phyloP scores from a whole-genome alignment of 331 rosid genomes.

The Spiraea crenata region DNA sequence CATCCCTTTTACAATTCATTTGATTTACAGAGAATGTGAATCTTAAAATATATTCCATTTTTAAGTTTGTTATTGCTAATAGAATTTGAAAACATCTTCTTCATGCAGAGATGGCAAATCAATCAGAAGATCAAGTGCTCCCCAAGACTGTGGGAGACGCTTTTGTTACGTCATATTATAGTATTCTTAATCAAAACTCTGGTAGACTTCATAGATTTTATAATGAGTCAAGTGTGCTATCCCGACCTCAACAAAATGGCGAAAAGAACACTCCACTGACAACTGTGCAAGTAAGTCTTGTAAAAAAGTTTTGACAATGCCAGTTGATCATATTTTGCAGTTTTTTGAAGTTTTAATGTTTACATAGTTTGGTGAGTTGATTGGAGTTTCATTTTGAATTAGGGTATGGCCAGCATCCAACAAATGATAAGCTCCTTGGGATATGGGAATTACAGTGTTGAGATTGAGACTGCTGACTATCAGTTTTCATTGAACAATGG shows the following conservation, averaged over 20 bases:
- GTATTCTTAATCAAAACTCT: constrained; percentile 37
- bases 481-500: constrained; percentile 62
- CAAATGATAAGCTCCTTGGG: constrained; percentile 42
- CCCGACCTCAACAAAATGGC: constrained; percentile 65
- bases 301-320: not conserved
- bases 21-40: not conserved
- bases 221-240: constrained; percentile 45
- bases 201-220: constrained; percentile 51
- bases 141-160: constrained; percentile 48
- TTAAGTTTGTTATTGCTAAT: no score
- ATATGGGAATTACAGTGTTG: constrained; percentile 37
- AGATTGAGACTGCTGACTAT: constrained; percentile 66
- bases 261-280: constrained; percentile 35
- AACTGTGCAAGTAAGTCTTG: constrained; percentile 42
- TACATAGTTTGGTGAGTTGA: not conserved
- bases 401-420: constrained; percentile 51
- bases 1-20: not conserved
- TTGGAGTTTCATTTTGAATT: constrained; percentile 19
- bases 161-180: constrained; percentile 58
- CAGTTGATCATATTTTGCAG: not conserved
- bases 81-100: not conserved
- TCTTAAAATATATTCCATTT: not conserved
- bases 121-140: constrained; percentile 26
- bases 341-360: not conserved
- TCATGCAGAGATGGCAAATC: constrained; percentile 54